Conservation (phyloP, 2,329 filamentous ascomycete genomes). For the Herpotrichia juniperi region DNA sequence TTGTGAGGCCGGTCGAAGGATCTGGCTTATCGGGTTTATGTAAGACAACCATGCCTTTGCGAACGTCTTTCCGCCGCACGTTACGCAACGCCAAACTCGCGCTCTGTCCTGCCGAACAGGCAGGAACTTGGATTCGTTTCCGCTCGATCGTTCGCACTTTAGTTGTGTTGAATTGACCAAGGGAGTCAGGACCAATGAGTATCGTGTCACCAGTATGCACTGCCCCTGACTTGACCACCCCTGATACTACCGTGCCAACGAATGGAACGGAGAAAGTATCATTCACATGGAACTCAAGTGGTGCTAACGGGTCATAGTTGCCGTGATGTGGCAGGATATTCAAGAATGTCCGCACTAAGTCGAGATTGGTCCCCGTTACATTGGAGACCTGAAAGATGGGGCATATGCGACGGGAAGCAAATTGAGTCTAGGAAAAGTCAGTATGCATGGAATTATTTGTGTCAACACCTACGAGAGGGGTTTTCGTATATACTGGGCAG, state of each 20-base stretch:
- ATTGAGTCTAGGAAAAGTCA: constrained; percentile 66
- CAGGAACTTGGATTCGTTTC: constrained; percentile 87
- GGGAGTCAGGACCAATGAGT: constrained; percentile 84
- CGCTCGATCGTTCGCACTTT: constrained; percentile 91
- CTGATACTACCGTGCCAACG: constrained; percentile 93
- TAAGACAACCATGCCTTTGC: constrained; percentile 97
- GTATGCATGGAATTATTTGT: not conserved
- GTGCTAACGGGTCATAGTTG: constrained; percentile 81
- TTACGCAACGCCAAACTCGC: constrained; percentile 90
- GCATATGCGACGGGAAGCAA: constrained; percentile 93
- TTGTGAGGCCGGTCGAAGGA: constrained; percentile 38
- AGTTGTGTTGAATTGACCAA: constrained; percentile 88
- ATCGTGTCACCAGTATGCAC: constrained; percentile 90
- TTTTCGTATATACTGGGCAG: too few relatives aligned
- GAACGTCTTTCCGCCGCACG: constrained; percentile 86
- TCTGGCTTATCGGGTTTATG: constrained; percentile 76
- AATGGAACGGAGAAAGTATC: constrained; percentile 98
- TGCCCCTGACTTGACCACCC: constrained; percentile 83
- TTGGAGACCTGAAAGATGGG: constrained; percentile 98
- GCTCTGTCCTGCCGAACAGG: constrained; percentile 88
- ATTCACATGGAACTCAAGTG: constrained; percentile 95
- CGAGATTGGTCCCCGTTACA: constrained; percentile 89
- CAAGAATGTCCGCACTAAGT: constrained; percentile 88
- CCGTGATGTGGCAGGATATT: constrained; percentile 96
- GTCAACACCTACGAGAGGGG: too few relatives aligned